These are phyloP conservation scores for Ilex asprella DNA, from an alignment of 257 asterid genomes.

Conservation along the genomic window DNA sequence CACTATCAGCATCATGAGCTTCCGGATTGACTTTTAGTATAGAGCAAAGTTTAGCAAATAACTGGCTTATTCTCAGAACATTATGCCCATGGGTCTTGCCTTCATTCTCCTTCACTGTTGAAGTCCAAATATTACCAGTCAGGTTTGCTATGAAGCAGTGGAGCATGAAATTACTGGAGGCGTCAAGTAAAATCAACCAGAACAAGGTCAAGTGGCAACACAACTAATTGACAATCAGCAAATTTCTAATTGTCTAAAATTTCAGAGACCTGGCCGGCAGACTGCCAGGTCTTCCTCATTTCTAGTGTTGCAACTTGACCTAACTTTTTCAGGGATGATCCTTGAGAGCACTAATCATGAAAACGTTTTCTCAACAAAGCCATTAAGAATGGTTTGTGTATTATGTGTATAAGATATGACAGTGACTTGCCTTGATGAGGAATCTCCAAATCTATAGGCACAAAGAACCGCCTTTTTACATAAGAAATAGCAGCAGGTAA, in stretches of 20 bases:
- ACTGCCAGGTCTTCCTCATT: background rate
- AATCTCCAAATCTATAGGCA: conserved; percentile 53
- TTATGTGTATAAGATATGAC: conserved; percentile 4
- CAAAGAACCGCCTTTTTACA: conserved; percentile 43
- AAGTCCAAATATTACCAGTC: conserved; percentile 6
- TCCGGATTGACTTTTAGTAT: conserved; percentile 39
- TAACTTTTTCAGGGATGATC: background rate
- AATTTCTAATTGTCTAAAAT: background rate
- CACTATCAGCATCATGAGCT: conserved; percentile 26
- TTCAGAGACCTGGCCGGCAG: background rate
- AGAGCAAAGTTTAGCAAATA: conserved; percentile 57
- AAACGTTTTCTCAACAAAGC: background rate
- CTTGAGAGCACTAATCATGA: background rate
- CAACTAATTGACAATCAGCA: background rate
- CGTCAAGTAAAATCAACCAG: background rate
- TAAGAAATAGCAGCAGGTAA: conserved; percentile 53
- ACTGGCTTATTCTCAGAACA: conserved; percentile 63
- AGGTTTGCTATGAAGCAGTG: conserved; percentile 14
- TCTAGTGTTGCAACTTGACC: background rate
- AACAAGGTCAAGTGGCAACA: conserved; percentile 2
- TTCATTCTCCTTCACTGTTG: conserved; percentile 38
- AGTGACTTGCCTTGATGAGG: conserved; percentile 42
- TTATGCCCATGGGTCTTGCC: conserved; percentile 50
- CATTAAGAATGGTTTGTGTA: background rate
- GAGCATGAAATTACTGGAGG: background rate